Evolutionary conservation across 1,284 basidiomycete genomes (phyloP), one percentile per base, ranked within the genome.

Genomic region (Chalciporus sp.): DNA sequence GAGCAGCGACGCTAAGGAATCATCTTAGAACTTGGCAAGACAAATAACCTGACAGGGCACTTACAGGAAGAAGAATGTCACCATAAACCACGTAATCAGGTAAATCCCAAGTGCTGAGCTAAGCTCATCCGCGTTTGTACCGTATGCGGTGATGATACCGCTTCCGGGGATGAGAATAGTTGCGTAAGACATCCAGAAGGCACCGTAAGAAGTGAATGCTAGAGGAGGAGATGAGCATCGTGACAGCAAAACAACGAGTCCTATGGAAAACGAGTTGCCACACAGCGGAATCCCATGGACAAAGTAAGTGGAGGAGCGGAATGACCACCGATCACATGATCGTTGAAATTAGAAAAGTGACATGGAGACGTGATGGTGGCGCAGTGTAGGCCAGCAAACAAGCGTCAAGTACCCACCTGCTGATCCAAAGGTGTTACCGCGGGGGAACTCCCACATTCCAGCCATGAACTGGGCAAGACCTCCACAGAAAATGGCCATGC

Each of bases 151-250:
- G 11, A 71, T 42, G 52, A 95, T 79, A 7, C 84, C 85, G 4
- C 78, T 81, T 35, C 76, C 76, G 19, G 90, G 90, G 56, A 88
- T 79, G 64, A 85, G 72, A 57, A 89, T 81, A 0, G 81, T 76
- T 8, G 81, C 87, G 52, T 84, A 92, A 4, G 88, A 90, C 72
- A 92, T 73, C 91, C 91, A 93, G 77, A 94, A 94, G 1, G 84
- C 85, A 53, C 91, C 92, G 63, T 90, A 95, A 1, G 85, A 86
- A 0, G 86, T 76, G 77, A 94, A 94, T 0, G 92, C 94, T 79
- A 29, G 20, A 5, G 10, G 2, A 43, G 14, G 1, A 27, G 1
- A 56, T 20, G 57, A 57, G 41, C 48, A 49, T 19, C 17, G 16
- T 16, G 27, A 42, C 26, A 43, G 12, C 40, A n/a, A n/a, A n/a